Conservation (phyloP, 1,284 basidiomycete genomes). For the Rhodotorula glutinis region DNA sequence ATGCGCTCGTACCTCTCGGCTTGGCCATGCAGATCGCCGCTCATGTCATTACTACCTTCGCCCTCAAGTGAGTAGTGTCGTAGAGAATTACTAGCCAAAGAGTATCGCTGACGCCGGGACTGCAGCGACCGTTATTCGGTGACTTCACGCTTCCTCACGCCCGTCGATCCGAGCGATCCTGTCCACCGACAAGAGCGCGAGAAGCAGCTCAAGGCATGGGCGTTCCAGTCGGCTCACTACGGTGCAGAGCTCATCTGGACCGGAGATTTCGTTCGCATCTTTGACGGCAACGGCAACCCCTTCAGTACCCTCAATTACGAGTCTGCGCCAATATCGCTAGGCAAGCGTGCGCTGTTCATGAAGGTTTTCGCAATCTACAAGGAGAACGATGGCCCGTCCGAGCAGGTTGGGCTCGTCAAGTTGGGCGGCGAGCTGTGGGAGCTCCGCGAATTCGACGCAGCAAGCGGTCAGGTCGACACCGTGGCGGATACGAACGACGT, state of each 20-base stretch:
- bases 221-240: constrained; percentile 38
- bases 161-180: constrained; percentile 1
- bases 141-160: not conserved
- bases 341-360: constrained; percentile 13
- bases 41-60: constrained; percentile 23
- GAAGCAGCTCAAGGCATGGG: constrained; percentile 14
- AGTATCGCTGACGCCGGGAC: too few relatives aligned
- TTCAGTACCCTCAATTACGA: not conserved
- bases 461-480: not conserved
- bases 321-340: not conserved
- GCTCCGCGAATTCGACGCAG: constrained; percentile 7
- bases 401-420: not conserved
- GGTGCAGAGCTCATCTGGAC: constrained; percentile 40
- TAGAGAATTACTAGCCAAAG: too few relatives aligned
- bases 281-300: constrained; percentile 1
- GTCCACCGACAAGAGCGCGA: constrained; percentile 12
- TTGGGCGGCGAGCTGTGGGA: constrained; percentile 25
- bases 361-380: constrained; percentile 23
- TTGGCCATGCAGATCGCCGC: constrained; percentile 39
- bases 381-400: not conserved
- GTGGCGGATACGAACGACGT: not conserved
- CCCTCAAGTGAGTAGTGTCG: constrained; percentile 21
- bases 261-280: constrained; percentile 39
- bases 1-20: constrained; percentile 15
- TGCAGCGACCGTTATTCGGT: constrained; percentile 28